Base-by-base conservation (phyloP, 345 rosid species). In the Psidium guajava region DNA sequence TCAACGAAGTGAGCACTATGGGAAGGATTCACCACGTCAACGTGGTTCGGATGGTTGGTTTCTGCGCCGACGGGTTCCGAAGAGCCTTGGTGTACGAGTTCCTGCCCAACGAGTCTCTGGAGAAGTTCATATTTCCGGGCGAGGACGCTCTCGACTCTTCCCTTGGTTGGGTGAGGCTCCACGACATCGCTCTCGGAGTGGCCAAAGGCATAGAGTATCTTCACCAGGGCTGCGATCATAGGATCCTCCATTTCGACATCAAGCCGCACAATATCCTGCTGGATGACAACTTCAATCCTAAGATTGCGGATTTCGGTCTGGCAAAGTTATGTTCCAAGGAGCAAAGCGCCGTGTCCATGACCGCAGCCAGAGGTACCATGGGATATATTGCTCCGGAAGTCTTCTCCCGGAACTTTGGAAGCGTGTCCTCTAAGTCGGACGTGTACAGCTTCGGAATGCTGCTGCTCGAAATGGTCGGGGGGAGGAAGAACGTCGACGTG, bases 221-320 rank as follows among this genome's bases (percentile, higher is more conserved):
- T 14, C 91, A 90, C 80, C 84, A 8, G 32, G 90, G 89, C 50
- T 86, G 91, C 16, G 89, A 86, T 53, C 61, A 81, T 82, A 80
- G 82, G 83, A 85, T 90, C 84, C 53, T 90, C 4, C 91, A 90
- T 84, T 86, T 88, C 32, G 90, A 90, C 12, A 88, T 90, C 54
- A 90, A 85, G 25, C 87, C 88, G 6, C 88, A 88, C 36, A 86
- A 86, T 40, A 85, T 87, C 24, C 49, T 88, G 25, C 64, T 88
- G 32, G 88, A 55, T 28, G 14, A 74, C 5, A 75, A 80, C 50
- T 86, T 83, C 77, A 49, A 9, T 16, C 82, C 83, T 13, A 83
- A 87, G 85, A 85, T 91, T 25, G 83, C 90, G 0, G 90, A 90
- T 74, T 88, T 90, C 52, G 88, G 91, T 2, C 82, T 88, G 16